A percentile compares a stretch with the other conserved stretches of the same genome.
Evolutionary conservation across 2,329 filamentous ascomycete genomes (phyloP).

Genomic region (Venturia oleaginea): DNA sequence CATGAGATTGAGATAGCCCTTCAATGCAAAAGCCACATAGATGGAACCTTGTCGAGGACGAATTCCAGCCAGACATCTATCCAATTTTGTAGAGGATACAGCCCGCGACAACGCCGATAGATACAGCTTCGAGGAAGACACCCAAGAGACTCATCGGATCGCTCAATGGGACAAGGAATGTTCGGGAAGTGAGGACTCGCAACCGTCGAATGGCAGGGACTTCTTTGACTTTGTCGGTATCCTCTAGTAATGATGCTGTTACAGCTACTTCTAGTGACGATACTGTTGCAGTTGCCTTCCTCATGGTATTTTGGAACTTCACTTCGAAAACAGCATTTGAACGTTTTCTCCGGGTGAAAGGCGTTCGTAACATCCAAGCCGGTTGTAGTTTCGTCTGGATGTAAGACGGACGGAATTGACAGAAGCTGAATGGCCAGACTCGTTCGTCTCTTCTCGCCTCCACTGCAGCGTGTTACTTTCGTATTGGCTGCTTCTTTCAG

Average conservation of each 20-base stretch:
- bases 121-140: too few species aligned
- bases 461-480: conserved; percentile 66
- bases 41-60: conserved; percentile 63
- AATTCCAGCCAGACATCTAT: conserved; percentile 59
- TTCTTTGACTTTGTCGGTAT: conserved; percentile 17
- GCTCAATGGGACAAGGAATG: conserved; percentile 62
- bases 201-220: conserved; percentile 52
- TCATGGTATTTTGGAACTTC: conserved; percentile 15
- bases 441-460: conserved; percentile 67
- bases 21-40: conserved; percentile 61
- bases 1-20: conserved; percentile 67
- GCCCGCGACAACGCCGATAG: conserved; percentile 62
- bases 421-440: conserved; percentile 71
- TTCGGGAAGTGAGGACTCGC: conserved; percentile 57
- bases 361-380: conserved; percentile 40
- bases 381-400: conserved; percentile 63
- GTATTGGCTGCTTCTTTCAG: conserved; percentile 71
- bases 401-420: conserved; percentile 70
- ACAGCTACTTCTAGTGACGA: too few species aligned
- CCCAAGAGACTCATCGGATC: conserved; percentile 70
- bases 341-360: conserved; percentile 39
- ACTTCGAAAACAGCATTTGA: conserved; percentile 18
- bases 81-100: conserved; percentile 63
- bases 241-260: too few species aligned
- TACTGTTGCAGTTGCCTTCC: neutral